Evolutionary conservation across 139 green algal species (phyloP), one percentile per base, ranked within the genome.

Genomic region (Nannochloris sp.): DNA sequence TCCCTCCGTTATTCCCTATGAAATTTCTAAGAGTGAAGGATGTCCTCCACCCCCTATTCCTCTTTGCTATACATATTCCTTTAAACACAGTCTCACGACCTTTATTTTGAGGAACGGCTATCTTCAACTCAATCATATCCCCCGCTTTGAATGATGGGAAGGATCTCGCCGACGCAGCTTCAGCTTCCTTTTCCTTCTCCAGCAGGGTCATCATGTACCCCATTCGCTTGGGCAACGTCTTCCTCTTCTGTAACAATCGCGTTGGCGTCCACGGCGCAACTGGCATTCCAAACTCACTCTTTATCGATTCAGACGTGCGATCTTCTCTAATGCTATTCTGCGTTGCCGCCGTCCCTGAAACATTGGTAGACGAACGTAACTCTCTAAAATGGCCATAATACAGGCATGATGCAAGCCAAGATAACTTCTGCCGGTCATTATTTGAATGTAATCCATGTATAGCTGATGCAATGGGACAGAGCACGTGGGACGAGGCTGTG

Each of bases 221-320:
- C 79, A 85, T 85, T 8, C 80, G 67, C 29, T 82, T 81, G 6
- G 71, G 63, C 59, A 83, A 29, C 3, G 45, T 55, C 48, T 86
- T 86, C n/a, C 80, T 65, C 49, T 86, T 86, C 4, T 26, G 23
- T 16, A 86, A 70, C 28, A 76, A 49, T 8, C 48, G 26, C 1
- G 80, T 86, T 17, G 78, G 78, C 1, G 80, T 86, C 80, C 80
- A 86, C 3, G 80, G 78, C n/a, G 70, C 29, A n/a, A 31, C 46
- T 26, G 46, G 46, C 33, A 40, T 40, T 40, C 33, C 33, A 40
- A 40, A 40, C 3, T 40, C 33, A 12, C 6, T 40, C 3, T 40
- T 6, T 11, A 12, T 2, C 9, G 3, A 40, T 40, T 40, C 33
- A 40, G 33, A 40, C 33, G 9, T 2, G 0, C 33, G 8, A 6